Evolutionary conservation across 176 grass and related monocot genomes (phyloP).

Genomic region (Bolboschoenus planiculmis): DNA sequence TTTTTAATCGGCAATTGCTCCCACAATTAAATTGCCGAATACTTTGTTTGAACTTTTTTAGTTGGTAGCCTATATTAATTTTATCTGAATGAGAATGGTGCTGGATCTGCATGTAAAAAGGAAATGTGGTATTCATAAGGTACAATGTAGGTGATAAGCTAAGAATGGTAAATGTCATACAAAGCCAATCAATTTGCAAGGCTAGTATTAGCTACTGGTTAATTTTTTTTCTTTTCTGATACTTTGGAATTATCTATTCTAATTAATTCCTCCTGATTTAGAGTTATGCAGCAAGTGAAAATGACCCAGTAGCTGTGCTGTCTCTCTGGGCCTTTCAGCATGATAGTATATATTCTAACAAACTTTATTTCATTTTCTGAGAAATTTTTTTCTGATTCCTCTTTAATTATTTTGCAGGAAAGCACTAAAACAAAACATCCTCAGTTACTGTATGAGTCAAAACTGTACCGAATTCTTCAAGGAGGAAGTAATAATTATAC

Average conservation of each 20-base stretch:
- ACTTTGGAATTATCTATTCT: not conserved
- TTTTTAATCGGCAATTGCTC: not conserved
- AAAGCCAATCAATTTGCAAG: not conserved
- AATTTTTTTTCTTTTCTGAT: not conserved
- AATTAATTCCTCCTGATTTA: not conserved
- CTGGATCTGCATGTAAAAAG: not conserved
- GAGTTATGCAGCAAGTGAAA: not conserved
- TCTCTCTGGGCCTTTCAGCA: constrained; percentile 10
- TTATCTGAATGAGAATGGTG: not conserved
- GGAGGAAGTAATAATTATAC: constrained; percentile 66
- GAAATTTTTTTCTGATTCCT: constrained; percentile 14
- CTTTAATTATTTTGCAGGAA: constrained; percentile 48
- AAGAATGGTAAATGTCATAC: not conserved
- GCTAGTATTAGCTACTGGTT: not conserved
- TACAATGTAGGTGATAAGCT: not conserved
- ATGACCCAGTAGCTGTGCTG: constrained; percentile 26
- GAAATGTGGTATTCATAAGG: not conserved
- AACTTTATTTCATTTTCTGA: constrained; percentile 6
- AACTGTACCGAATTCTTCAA: constrained; percentile 88
- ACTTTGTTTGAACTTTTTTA: not conserved
- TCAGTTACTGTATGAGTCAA: constrained; percentile 84
- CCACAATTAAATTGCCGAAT: not conserved
- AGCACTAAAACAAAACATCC: constrained; percentile 92
- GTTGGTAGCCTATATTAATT: not conserved
- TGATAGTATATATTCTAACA: constrained; percentile 17